phyloP scores from a whole-genome alignment of 768 basidiomycete genomes.

The Termitomyces sp. region DNA sequence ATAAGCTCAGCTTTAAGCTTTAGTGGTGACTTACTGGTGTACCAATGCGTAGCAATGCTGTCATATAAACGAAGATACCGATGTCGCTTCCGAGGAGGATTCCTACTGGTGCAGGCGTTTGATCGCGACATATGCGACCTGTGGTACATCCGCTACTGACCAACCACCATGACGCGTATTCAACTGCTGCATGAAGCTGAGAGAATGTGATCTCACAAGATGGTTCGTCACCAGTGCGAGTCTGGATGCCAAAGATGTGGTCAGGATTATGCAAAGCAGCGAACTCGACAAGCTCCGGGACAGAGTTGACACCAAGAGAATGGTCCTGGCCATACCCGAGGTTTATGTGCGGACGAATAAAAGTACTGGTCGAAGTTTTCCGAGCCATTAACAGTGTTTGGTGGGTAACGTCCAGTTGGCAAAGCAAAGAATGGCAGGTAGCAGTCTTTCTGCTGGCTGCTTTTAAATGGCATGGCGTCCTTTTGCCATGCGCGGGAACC shows the following conservation, averaged over 20 bases:
- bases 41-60: constrained; percentile 29
- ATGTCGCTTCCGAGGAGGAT: constrained; percentile 32
- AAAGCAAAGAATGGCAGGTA: constrained; percentile 1
- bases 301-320: constrained; percentile 23
- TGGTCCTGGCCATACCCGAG: constrained; percentile 23
- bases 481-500: not conserved
- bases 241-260: constrained; percentile 30
- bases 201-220: constrained; percentile 27
- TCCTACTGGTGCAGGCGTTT: constrained; percentile 25
- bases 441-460: not conserved
- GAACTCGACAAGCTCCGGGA: constrained; percentile 33
- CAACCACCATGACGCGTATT: constrained; percentile 29
- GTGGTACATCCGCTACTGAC: constrained; percentile 20
- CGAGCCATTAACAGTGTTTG: constrained; percentile 13
- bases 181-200: constrained; percentile 25
- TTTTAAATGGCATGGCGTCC: constrained; percentile 10
- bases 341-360: constrained; percentile 30
- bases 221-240: constrained; percentile 16
- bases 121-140: constrained; percentile 17
- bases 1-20: not conserved
- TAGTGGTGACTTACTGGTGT: constrained; percentile 23
- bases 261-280: constrained; percentile 27
- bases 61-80: constrained; percentile 29
- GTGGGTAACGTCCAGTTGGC: not conserved
- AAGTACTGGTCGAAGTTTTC: constrained; percentile 17